Evolutionary conservation across 2,329 filamentous ascomycete genomes (phyloP).

Genomic region (Pyrenophora teres): DNA sequence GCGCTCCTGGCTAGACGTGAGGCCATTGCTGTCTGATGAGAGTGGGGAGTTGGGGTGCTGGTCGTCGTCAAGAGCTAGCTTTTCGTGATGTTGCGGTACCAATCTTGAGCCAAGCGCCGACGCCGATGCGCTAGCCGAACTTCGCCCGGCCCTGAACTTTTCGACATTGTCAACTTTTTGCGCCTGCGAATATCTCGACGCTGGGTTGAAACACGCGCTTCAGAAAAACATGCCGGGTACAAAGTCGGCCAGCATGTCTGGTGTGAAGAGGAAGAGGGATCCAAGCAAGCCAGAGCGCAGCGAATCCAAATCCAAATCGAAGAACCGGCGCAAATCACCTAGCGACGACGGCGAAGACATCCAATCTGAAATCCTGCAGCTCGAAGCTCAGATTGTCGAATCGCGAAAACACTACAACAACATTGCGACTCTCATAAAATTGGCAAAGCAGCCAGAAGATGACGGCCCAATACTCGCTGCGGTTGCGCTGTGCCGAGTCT

Average conservation of each 20-base stretch:
- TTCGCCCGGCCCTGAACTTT: constrained; percentile 27
- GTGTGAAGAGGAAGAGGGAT: constrained; percentile 52
- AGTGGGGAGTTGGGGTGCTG: constrained; percentile 45
- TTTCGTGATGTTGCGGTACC: constrained; percentile 32
- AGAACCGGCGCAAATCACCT: constrained; percentile 38
- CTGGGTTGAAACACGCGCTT: not conserved
- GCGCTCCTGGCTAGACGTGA: constrained; percentile 95
- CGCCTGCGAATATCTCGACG: constrained; percentile 2
- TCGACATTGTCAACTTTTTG: constrained; percentile 16
- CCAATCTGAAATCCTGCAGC: constrained; percentile 69
- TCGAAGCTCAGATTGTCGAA: constrained; percentile 82
- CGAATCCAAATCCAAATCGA: constrained; percentile 44
- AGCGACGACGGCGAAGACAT: constrained; percentile 50
- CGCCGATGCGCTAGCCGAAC: constrained; percentile 31
- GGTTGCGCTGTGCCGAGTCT: constrained; percentile 83
- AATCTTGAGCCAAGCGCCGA: constrained; percentile 23
- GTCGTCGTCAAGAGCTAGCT: constrained; percentile 30
- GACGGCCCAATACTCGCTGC: constrained; percentile 70
- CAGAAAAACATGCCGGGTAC: constrained; percentile 44
- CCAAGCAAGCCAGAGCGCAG: constrained; percentile 42
- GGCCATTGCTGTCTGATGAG: constrained; percentile 76
- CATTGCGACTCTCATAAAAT: constrained; percentile 72
- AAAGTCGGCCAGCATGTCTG: constrained; percentile 31
- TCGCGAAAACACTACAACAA: constrained; percentile 93
- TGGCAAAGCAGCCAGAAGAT: constrained; percentile 55